Conservation (phyloP, 805 yeast species). For the Wickerhamomyces sydowiorum region DNA sequence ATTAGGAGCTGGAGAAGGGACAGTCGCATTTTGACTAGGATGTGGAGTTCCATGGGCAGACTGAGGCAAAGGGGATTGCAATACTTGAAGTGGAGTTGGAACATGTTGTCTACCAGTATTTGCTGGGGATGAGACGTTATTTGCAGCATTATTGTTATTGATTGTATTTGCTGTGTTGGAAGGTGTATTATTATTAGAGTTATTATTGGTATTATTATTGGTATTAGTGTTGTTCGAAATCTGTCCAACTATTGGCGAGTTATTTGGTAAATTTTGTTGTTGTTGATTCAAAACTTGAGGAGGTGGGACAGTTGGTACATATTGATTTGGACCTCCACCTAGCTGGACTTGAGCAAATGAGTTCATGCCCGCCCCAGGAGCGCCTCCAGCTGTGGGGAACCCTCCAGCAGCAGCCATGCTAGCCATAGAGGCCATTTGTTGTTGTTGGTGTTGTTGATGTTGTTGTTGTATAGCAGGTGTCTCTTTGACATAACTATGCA, state of each 20-base stretch:
- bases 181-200: too few species aligned
- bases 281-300: not conserved
- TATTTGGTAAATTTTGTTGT: too few species aligned
- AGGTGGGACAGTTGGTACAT: not conserved
- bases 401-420: not conserved
- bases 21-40: constrained; percentile 6
- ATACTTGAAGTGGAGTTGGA: constrained; percentile 4
- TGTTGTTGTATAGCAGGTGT: constrained; percentile 23
- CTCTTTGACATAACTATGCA: constrained; percentile 38
- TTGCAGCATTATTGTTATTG: not conserved
- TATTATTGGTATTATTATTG: not conserved
- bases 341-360: not conserved
- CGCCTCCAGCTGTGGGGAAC: not conserved
- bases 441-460: constrained; percentile 9
- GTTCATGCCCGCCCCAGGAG: not conserved
- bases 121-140: not conserved
- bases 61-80: constrained; percentile 20
- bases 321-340: not conserved
- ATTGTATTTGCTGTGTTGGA: not conserved
- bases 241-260: not conserved
- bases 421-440: constrained; percentile 1
- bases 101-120: not conserved
- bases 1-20: constrained; percentile 11
- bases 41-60: constrained; percentile 12
- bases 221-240: not conserved